Evolutionary conservation across 2,329 filamentous ascomycete genomes (phyloP).

Genomic region (Clarireedia sp.): DNA sequence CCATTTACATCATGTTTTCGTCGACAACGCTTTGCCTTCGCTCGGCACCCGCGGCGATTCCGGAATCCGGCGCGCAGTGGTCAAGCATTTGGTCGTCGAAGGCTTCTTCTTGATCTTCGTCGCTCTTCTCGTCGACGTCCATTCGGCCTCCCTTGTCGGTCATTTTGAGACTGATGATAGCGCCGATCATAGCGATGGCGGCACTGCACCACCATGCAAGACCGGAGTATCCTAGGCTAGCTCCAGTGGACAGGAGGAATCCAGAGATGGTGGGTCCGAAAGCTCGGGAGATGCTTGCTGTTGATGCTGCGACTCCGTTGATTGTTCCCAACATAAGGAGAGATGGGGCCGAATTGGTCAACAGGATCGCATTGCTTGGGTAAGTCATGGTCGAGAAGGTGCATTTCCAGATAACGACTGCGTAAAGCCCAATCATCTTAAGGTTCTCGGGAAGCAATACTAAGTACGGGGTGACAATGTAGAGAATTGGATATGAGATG

Average conservation of each 20-base stretch:
- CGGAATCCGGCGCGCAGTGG: conserved; percentile 20
- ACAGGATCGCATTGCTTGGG: conserved; percentile 79
- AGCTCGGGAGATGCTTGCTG: conserved; percentile 79
- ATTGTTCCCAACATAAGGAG: conserved; percentile 81
- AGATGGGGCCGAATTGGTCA: conserved; percentile 81
- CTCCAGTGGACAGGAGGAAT: conserved; percentile 71
- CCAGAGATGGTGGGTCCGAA: conserved; percentile 87
- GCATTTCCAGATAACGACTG: conserved; percentile 82
- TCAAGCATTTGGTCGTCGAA: conserved; percentile 24
- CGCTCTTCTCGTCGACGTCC: conserved; percentile 26
- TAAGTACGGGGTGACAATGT: conserved; percentile 81
- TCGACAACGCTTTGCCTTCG: not conserved
- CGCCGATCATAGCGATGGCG: conserved; percentile 66
- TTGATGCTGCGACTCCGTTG: conserved; percentile 86
- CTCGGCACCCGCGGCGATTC: conserved; percentile 11
- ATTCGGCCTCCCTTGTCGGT: conserved; percentile 42
- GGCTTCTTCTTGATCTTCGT: conserved; percentile 22
- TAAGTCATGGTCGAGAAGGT: conserved; percentile 87
- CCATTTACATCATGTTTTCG: not conserved
- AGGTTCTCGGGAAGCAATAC: conserved; percentile 68
- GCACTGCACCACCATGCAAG: conserved; percentile 91
- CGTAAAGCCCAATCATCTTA: conserved; percentile 67
- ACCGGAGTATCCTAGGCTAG: conserved; percentile 74
- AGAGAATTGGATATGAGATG: conserved; percentile 77
- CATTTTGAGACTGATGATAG: conserved; percentile 67